Evolutionary conservation across 306 rosid species (phyloP).

Genomic region (Lupinus albus): DNA sequence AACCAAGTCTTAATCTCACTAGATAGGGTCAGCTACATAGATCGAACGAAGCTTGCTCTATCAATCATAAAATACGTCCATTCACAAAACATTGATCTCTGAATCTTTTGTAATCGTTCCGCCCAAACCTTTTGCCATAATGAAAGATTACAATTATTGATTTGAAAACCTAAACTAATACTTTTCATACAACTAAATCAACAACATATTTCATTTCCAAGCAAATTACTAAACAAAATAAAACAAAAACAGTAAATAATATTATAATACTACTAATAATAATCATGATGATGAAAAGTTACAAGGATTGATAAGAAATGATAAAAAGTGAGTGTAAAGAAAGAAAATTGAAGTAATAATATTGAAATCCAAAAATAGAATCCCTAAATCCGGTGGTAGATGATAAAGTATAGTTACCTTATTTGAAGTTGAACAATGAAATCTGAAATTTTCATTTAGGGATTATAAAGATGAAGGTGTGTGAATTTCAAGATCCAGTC

Average conservation of each 20-base stretch:
- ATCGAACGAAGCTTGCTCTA: no score
- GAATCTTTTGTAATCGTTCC: no score
- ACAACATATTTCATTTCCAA: background rate
- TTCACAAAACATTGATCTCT: no score
- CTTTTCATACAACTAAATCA: slow-evolving; percentile 22
- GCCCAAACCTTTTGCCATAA: no score
- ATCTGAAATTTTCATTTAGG: slow-evolving; percentile 35
- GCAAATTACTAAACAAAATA: slow-evolving; percentile 12
- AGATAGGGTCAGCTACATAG: no score
- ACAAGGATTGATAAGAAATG: background rate
- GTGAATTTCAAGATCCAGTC: slow-evolving; percentile 36
- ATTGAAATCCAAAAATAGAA: background rate
- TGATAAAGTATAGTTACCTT: slow-evolving; percentile 45
- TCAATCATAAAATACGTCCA: no score
- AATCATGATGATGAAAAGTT: background rate
- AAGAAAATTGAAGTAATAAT: background rate
- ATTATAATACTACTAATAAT: background rate
- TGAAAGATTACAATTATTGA: background rate
- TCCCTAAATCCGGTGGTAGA: background rate
- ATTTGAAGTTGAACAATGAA: slow-evolving; percentile 34
- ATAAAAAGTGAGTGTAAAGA: background rate
- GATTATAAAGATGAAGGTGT: background rate
- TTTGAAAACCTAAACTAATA: background rate
- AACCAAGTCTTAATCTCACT: no score
- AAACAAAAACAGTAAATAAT: background rate